Evolutionary conservation across 306 rosid genomes (phyloP).

Genomic region (Cyclanthera cordifolia): DNA sequence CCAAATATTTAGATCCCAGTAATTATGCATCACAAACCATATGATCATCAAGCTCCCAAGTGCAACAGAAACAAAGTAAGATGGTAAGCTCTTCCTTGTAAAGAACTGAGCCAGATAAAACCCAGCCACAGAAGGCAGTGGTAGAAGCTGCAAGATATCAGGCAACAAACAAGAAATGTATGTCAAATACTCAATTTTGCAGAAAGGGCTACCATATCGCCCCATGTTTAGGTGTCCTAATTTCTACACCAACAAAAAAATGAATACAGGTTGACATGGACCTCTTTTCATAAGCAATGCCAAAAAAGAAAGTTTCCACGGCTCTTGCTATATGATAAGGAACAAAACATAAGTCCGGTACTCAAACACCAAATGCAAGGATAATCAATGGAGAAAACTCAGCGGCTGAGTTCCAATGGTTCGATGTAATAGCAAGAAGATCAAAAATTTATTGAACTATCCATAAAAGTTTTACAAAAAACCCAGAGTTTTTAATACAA

Average conservation of each 20-base stretch:
- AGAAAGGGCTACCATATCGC: not conserved
- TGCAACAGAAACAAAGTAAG: constrained; percentile 82
- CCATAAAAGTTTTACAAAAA: not conserved
- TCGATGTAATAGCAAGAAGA: not conserved
- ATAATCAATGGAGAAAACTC: not conserved
- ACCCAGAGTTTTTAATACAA: not conserved
- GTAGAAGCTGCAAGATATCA: constrained; percentile 63
- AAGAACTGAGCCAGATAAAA: constrained; percentile 89
- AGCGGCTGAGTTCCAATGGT: not conserved
- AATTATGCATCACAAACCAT: constrained; percentile 94
- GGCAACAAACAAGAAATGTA: constrained; percentile 17
- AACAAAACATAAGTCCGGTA: not conserved
- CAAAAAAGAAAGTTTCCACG: not conserved
- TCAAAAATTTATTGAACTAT: not conserved
- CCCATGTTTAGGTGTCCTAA: not conserved
- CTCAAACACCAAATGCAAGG: not conserved
- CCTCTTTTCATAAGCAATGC: not conserved
- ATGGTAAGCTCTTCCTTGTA: constrained; percentile 65
- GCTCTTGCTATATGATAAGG: not conserved
- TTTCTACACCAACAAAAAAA: not conserved
- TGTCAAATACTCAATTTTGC: constrained; percentile 1
- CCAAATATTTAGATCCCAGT: constrained; percentile 98
- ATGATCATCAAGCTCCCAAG: constrained; percentile 89
- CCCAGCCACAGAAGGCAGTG: constrained; percentile 85
- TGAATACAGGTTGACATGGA: not conserved